These are phyloP conservation scores for Fusarium sp. DNA, from an alignment of 2,329 filamentous ascomycete species.

Conservation along the genomic window DNA sequence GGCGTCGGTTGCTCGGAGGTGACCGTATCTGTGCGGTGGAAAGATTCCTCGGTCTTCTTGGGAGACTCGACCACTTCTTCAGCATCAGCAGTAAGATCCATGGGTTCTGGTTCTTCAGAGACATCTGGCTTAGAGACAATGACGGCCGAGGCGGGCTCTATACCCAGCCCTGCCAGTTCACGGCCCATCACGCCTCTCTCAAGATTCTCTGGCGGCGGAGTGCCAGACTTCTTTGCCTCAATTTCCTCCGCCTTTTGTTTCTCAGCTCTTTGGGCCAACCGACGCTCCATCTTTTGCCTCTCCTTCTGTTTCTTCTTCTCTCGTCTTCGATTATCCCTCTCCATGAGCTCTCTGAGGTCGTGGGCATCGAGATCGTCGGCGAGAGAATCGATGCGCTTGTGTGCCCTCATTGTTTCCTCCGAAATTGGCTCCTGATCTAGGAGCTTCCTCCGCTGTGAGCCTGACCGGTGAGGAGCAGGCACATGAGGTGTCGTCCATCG, in stretches of 20 bases:
- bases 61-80: slow-evolving; percentile 23
- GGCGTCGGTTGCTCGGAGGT: slow-evolving; percentile 35
- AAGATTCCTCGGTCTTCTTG: slow-evolving; percentile 41
- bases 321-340: slow-evolving; percentile 81
- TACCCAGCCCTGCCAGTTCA: slow-evolving; percentile 63
- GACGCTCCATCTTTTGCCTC: slow-evolving; percentile 70
- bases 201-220: slow-evolving; percentile 62
- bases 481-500: slow-evolving; percentile 60
- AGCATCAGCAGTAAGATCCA: slow-evolving; percentile 38
- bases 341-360: slow-evolving; percentile 86
- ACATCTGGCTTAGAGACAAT: slow-evolving; percentile 60
- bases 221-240: slow-evolving; percentile 60
- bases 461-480: slow-evolving; percentile 56
- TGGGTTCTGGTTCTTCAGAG: slow-evolving; percentile 38
- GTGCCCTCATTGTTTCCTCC: slow-evolving; percentile 66
- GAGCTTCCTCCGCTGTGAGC: slow-evolving; percentile 61
- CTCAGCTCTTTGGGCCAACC: slow-evolving; percentile 71
- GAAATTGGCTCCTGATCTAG: slow-evolving; percentile 62
- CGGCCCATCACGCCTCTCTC: slow-evolving; percentile 68
- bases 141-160: slow-evolving; percentile 62
- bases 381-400: slow-evolving; percentile 71
- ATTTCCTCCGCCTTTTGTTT: slow-evolving; percentile 67
- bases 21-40: slow-evolving; percentile 45
- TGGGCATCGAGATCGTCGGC: slow-evolving; percentile 86
- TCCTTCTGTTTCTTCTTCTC: slow-evolving; percentile 76